Evolutionary conservation across 495 filamentous ascomycete genomes (phyloP), one percentile per base, ranked within the genome.

Genomic region (Aspergillus egyptiacus): DNA sequence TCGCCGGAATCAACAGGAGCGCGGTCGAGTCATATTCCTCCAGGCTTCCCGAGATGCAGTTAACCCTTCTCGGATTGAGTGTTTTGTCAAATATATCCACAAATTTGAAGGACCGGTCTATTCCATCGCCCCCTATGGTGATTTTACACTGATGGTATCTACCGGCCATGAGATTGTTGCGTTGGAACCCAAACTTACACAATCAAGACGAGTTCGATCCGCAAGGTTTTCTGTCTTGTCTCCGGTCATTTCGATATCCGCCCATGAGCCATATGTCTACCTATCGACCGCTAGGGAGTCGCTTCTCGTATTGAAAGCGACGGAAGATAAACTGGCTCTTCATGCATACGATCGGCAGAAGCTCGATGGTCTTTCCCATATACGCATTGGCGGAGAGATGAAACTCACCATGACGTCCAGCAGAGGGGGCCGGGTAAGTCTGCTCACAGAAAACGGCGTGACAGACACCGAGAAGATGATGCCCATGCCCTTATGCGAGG

Each of bases 201-300:
- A 58, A 6, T 56, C 55, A 18, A 63, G 55, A 51, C 74, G 70
- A 59, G 47, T 39, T 28, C 54, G 55, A 6, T 53, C 55, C n/a
- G 59, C 67, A 41, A 59, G 58, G 24, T 59, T 56, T 24, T 45
- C 54, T 7, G 58, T 75, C 24, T 59, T 69, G 2, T 76, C 73
- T 9, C 61, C 70, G 9, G 73, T 61, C 6, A 50, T 74, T 25
- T 64, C 69, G 2, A 70, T 79, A 35, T 67, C 70, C 5, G 59
- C 68, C 30, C 54, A 60, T 20, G 63, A 63, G 10, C 53, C 61
- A 1, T 66, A 65, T 30, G 56, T 79, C 6, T 70, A 73, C 25
- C 53, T 77, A 32, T 69, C 73, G 0, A 78, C 70, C 0, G 59
- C 68, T 2, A 60, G 66, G 22, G 62, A 75, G 13, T 73, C 70